A percentile compares a stretch with the other conserved stretches of the same genome.
These are phyloP conservation scores for Colletotrichum cuscutae DNA, from an alignment of 2,329 filamentous ascomycete species.

Conservation along the genomic window DNA sequence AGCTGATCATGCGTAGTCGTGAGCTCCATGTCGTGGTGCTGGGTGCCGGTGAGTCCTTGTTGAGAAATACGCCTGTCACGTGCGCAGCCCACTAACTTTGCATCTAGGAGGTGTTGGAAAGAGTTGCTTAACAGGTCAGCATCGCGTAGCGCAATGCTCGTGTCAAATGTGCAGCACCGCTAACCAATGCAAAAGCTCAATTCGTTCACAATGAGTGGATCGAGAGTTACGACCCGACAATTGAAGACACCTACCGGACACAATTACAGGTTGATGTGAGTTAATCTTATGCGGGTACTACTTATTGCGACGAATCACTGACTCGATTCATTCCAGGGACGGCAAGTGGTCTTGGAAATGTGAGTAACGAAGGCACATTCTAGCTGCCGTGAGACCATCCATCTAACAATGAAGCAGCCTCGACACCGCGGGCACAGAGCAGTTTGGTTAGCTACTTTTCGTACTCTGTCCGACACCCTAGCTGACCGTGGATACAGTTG, in stretches of 20 bases:
- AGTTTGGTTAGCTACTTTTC: conserved; percentile 78
- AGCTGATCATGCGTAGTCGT: conserved; percentile 58
- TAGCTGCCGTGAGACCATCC: not conserved
- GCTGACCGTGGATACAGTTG: conserved; percentile 52
- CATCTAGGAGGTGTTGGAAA: conserved; percentile 80
- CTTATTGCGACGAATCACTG: conserved; percentile 39
- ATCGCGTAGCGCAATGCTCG: not conserved
- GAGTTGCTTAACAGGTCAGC: conserved; percentile 86
- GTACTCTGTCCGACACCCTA: conserved; percentile 4
- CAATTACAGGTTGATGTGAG: conserved; percentile 86
- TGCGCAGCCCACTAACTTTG: conserved; percentile 36
- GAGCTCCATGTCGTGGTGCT: conserved; percentile 87
- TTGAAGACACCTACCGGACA: conserved; percentile 81
- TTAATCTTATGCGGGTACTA: conserved; percentile 38
- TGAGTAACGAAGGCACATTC: conserved; percentile 53
- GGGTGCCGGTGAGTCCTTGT: conserved; percentile 72
- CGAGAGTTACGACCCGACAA: conserved; percentile 84
- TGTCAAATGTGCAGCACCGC: not conserved
- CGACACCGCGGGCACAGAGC: conserved; percentile 91
- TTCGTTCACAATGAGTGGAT: conserved; percentile 97
- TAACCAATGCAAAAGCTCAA: conserved; percentile 69
- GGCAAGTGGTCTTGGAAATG: conserved; percentile 92
- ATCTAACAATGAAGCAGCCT: conserved; percentile 63
- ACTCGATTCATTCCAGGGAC: conserved; percentile 66
- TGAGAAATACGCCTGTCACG: conserved; percentile 22